Conservation (phyloP, 495 filamentous ascomycete species). For the Collariella sp. region DNA sequence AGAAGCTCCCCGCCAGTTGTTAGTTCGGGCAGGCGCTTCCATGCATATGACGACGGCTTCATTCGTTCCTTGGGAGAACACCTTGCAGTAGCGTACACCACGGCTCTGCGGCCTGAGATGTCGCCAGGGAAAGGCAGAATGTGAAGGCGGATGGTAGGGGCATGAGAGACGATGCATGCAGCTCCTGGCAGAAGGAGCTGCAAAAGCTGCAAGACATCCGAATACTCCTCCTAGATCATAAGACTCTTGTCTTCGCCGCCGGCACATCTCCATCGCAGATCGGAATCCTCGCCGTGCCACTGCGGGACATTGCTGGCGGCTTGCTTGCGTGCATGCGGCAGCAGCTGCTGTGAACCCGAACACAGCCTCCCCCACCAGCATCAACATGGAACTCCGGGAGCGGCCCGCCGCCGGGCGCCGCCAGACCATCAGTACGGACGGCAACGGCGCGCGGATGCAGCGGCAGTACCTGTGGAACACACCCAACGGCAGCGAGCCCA, state of each 20-base stretch:
- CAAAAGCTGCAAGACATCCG: neutral
- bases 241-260: neutral
- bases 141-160: neutral
- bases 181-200: neutral
- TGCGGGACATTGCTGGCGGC: neutral
- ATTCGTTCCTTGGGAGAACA: conserved; percentile 1
- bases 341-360: neutral
- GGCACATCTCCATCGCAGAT: neutral
- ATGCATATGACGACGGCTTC: neutral
- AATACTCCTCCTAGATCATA: neutral
- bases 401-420: neutral
- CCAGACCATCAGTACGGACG: neutral
- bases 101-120: neutral
- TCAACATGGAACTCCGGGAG: conserved; percentile 3
- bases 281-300: neutral
- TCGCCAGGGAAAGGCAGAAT: neutral
- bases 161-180: neutral
- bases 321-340: too few species aligned
- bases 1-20: neutral
- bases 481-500: conserved; percentile 8
- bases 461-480: conserved; percentile 14
- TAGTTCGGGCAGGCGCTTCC: conserved; percentile 12
- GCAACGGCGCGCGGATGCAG: neutral
- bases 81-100: neutral
- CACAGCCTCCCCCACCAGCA: too few species aligned